These are phyloP conservation scores for Pseudopithomyces maydicus DNA, from an alignment of 2,329 filamentous ascomycete genomes.

Conservation along the genomic window DNA sequence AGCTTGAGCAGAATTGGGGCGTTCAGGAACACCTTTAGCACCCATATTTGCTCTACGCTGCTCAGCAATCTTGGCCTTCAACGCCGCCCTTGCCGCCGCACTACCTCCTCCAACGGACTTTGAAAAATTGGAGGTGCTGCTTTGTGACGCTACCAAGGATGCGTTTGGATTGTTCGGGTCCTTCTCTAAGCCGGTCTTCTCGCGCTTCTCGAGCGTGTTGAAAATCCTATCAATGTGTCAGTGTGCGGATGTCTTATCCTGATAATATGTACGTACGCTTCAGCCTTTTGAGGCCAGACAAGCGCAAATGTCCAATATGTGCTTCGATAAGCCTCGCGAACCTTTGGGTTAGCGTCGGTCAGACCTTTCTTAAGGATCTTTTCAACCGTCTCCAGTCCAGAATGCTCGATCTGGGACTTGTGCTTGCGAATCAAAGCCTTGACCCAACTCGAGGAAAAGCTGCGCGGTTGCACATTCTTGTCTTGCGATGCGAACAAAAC, in stretches of 20 bases:
- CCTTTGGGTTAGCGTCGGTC: conserved; percentile 85
- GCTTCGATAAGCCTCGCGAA: conserved; percentile 82
- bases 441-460: conserved; percentile 81
- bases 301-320: conserved; percentile 85
- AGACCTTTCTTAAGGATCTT: conserved; percentile 89
- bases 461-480: conserved; percentile 88
- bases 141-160: conserved; percentile 56
- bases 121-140: conserved; percentile 48
- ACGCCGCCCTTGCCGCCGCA: conserved; percentile 57
- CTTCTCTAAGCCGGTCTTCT: conserved; percentile 79
- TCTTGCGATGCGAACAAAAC: conserved; percentile 82
- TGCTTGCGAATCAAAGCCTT: conserved; percentile 82
- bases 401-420: conserved; percentile 82
- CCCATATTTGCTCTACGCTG: conserved; percentile 67
- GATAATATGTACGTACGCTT: conserved; percentile 61
- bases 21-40: conserved; percentile 52
- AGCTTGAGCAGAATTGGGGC: conserved; percentile 64
- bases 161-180: conserved; percentile 80
- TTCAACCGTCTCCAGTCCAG: conserved; percentile 79
- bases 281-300: conserved; percentile 78
- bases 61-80: conserved; percentile 83
- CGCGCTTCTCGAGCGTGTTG: conserved; percentile 75
- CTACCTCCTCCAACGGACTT: conserved; percentile 57
- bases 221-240: conserved; percentile 66
- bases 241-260: not conserved